phyloP scores from a whole-genome alignment of 1,139 yeast species.

The Arxiozyma heterogenica region DNA sequence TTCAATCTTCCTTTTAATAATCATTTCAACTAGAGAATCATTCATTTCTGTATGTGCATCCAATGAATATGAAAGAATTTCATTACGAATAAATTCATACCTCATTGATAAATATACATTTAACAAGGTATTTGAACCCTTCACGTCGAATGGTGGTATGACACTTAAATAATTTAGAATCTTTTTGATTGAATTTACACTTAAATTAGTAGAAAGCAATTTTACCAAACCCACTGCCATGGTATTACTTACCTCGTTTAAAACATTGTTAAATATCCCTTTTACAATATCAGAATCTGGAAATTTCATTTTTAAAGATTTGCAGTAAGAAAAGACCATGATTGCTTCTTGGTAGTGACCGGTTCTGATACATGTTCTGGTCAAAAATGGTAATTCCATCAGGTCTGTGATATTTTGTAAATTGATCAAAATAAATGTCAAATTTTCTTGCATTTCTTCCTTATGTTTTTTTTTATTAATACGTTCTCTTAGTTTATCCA shows the following conservation, averaged over 20 bases:
- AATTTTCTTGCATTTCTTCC: constrained; percentile 7
- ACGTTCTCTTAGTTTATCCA: constrained; percentile 23
- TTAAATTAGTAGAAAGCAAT: constrained; percentile 63
- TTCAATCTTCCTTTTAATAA: constrained; percentile 71
- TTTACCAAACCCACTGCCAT: constrained; percentile 63
- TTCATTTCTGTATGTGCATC: constrained; percentile 17
- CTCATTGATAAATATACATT: constrained; percentile 46
- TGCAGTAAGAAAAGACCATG: constrained; percentile 43
- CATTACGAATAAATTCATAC: constrained; percentile 49
- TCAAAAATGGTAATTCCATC: constrained; percentile 72
- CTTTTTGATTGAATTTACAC: constrained; percentile 68
- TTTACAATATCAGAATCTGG: constrained; percentile 51
- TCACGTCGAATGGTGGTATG: constrained; percentile 40
- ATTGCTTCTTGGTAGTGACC: constrained; percentile 88
- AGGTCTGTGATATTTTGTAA: constrained; percentile 69
- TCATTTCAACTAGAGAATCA: constrained; percentile 44
- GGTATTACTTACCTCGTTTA: constrained; percentile 44
- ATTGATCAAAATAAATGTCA: constrained; percentile 46
- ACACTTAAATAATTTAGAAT: constrained; percentile 68
- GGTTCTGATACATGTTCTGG: constrained; percentile 72
- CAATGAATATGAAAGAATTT: constrained; percentile 42
- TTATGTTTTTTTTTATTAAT: constrained; percentile 10
- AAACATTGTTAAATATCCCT: constrained; percentile 46
- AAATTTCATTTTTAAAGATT: constrained; percentile 58
- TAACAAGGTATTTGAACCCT: constrained; percentile 29